These are phyloP conservation scores for Paraphoma chrysanthemicola DNA, from an alignment of 2,329 filamentous ascomycete species.

Conservation along the genomic window DNA sequence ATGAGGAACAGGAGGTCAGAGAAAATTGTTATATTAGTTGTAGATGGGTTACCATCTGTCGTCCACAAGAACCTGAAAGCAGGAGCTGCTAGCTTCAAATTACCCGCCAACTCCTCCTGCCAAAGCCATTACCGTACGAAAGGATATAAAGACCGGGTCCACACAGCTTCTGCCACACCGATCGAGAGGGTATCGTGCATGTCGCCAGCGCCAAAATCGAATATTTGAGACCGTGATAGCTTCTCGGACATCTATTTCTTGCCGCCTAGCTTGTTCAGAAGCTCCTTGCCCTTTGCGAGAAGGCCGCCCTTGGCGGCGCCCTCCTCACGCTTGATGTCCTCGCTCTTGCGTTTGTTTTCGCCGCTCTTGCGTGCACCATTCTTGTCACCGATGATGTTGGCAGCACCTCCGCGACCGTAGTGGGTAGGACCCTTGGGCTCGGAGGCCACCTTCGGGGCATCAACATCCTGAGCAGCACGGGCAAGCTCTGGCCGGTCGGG, in stretches of 20 bases:
- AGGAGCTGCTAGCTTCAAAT: background rate
- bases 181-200: conserved; percentile 3
- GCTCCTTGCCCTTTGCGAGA: conserved; percentile 62
- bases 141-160: conserved; percentile 22
- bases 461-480: conserved; percentile 82
- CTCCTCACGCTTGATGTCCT: conserved; percentile 5
- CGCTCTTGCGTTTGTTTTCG: conserved; percentile 32
- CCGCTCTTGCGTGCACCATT: conserved; percentile 47
- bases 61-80: no score
- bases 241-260: conserved; percentile 42
- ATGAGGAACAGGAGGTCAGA: no score
- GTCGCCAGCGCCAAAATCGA: background rate
- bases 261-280: conserved; percentile 49
- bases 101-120: conserved; percentile 9
- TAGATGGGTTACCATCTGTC: no score
- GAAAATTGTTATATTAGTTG: no score
- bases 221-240: background rate
- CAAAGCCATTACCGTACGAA: conserved; percentile 8
- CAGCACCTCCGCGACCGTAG: conserved; percentile 76
- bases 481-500: conserved; percentile 70
- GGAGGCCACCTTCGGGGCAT: conserved; percentile 55
- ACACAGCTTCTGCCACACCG: background rate
- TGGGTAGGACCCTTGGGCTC: conserved; percentile 68
- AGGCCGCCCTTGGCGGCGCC: conserved; percentile 43
- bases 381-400: conserved; percentile 62